Percentiles rank a stretch among this genome's conserved stretches.
Evolutionary conservation across 1,139 yeast genomes (phyloP).

Genomic region (Waltiozyma sp.): DNA sequence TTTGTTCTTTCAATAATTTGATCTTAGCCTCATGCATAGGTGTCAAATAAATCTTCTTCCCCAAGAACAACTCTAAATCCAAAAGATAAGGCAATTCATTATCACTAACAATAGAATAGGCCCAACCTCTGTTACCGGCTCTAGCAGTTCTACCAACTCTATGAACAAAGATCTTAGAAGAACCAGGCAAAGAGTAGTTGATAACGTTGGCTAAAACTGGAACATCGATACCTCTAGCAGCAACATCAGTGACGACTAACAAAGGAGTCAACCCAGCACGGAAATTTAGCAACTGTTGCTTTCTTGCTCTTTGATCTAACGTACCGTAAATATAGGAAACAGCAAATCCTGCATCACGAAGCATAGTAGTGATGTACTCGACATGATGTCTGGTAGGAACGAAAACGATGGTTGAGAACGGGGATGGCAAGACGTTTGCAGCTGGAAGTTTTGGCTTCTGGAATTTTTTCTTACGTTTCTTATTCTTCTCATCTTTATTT

Average conservation of each 20-base stretch:
- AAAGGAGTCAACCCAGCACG: slow-evolving; percentile 73
- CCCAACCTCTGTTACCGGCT: slow-evolving; percentile 98
- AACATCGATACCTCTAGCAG: slow-evolving; percentile 98
- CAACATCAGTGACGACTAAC: slow-evolving; percentile 94
- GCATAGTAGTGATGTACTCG: slow-evolving; percentile 65
- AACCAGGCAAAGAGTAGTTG: slow-evolving; percentile 81
- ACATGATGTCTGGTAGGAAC: slow-evolving; percentile 98
- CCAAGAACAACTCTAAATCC: slow-evolving; percentile 85
- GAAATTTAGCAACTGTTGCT: slow-evolving; percentile 77
- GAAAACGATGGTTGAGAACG: slow-evolving; percentile 79
- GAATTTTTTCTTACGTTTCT: slow-evolving; percentile 25
- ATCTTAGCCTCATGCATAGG: slow-evolving; percentile 56
- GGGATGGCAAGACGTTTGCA: slow-evolving; percentile 76
- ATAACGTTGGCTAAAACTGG: slow-evolving; percentile 92
- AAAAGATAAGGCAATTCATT: slow-evolving; percentile 81
- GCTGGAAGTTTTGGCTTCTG: slow-evolving; percentile 56
- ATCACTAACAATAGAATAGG: slow-evolving; percentile 80
- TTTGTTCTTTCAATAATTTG: slow-evolving; percentile 36
- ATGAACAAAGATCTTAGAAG: slow-evolving; percentile 88
- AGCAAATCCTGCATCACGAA: slow-evolving; percentile 73
- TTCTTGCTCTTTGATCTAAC: slow-evolving; percentile 89
- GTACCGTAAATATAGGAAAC: slow-evolving; percentile 90
- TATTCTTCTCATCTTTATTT: slow-evolving; percentile 20
- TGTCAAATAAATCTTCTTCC: slow-evolving; percentile 65
- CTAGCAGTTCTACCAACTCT: slow-evolving; percentile 99